Conservation (phyloP, 805 yeast species). For the Nematodospora valgi region DNA sequence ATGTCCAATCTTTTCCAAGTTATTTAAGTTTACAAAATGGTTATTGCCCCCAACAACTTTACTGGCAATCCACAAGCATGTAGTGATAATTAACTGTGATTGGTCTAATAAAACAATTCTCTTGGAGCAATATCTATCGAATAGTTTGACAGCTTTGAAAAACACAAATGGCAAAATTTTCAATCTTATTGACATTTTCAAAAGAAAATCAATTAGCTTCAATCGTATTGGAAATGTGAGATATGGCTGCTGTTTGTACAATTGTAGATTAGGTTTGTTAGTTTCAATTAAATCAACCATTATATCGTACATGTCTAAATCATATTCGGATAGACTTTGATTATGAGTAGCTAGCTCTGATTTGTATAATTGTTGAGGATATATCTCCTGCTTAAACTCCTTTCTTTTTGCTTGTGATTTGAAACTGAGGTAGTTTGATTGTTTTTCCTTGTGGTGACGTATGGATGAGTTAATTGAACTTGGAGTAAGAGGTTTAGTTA, state of each 20-base stretch:
- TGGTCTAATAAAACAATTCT: slow-evolving; percentile 83
- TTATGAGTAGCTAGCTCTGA: slow-evolving; percentile 49
- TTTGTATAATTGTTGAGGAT: slow-evolving; percentile 48
- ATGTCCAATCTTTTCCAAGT: slow-evolving; percentile 14
- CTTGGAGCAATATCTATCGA: slow-evolving; percentile 88
- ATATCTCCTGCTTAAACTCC: slow-evolving; percentile 41
- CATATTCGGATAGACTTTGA: slow-evolving; percentile 47
- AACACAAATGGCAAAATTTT: slow-evolving; percentile 65
- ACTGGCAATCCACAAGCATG: slow-evolving; percentile 90
- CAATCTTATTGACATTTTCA: slow-evolving; percentile 65
- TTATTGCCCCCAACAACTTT: slow-evolving; percentile 77
- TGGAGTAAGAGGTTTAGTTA: slow-evolving; percentile 3
- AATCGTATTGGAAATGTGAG: slow-evolving; percentile 70
- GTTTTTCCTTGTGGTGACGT: not conserved
- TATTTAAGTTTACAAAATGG: slow-evolving; percentile 51
- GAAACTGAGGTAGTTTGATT: not conserved
- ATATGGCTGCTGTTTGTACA: slow-evolving; percentile 88
- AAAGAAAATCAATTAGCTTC: slow-evolving; percentile 72
- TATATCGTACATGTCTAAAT: slow-evolving; percentile 44
- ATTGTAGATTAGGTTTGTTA: slow-evolving; percentile 45
- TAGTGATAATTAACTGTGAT: slow-evolving; percentile 85
- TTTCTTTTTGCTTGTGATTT: not conserved
- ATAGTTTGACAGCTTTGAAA: slow-evolving; percentile 66
- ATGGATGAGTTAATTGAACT: slow-evolving; percentile 1
- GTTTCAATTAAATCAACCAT: slow-evolving; percentile 29